Evolutionary conservation across 305 asterid genomes (phyloP), one percentile per base, ranked within the genome.

Genomic region (Striga hermonthica): DNA sequence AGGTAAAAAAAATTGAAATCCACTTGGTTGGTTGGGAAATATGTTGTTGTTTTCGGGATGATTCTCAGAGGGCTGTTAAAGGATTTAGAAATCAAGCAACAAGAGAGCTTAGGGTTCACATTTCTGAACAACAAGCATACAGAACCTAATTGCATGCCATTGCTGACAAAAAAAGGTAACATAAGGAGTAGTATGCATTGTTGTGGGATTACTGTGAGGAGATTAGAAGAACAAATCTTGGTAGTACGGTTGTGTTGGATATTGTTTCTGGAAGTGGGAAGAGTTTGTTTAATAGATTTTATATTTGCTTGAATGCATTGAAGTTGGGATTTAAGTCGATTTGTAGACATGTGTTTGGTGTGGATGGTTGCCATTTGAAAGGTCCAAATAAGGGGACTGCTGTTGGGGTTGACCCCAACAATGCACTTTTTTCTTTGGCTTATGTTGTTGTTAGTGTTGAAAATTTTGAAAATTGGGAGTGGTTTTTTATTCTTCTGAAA

Each of bases 351-450:
- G 14, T 61, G 0, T 15, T 61, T 3, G 39, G 66, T 11, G 53
- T 61, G 4, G 54, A 41, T 61, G 54, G 54, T 7, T 61, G 54
- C 10, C 66, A 61, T 8, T 22, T 61, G 8, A 61, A 43, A 28
- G 53, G 40, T 9, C 54, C 66, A 12, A 5, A 2, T 3, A 8
- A 9, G 2, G 66, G 65, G 4, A 60, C 37, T 5, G 35, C 35
- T 2, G 64, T 39, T 5, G 52, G 50, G 1, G 9, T 60, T n/a
- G 37, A 60, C n/a, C 36, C 52, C 3, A 12, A 38, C 10, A 39
- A 60, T 28, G 8, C 8, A 1, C 6, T 39, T 3, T 60, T 11
- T 8, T 13, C 1, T 49, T 0, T 16, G 14, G 35, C 50, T 9
- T n/a, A n/a, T n/a, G n/a, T n/a, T n/a, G n/a, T n/a, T n/a, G n/a